phyloP scores from a whole-genome alignment of 306 rosid genomes.

The Medicago truncatula region MtrunA17r5.0-ANR NC_053049.1:49454001-49454500 shows the following conservation, averaged over 20 bases:
- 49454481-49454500: slow-evolving; percentile 60
- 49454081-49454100: neutral
- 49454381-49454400: slow-evolving; percentile 77
- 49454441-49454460: slow-evolving; percentile 69
- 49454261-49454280: slow-evolving; percentile 20
- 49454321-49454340: slow-evolving; percentile 84
- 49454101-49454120: neutral
- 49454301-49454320: slow-evolving; percentile 78
- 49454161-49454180: slow-evolving; percentile 22
- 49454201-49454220: slow-evolving; percentile 19
- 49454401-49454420: slow-evolving; percentile 73
- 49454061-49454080: neutral
- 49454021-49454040: slow-evolving; percentile 4
- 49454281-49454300: slow-evolving; percentile 9
- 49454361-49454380: slow-evolving; percentile 69
- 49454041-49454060: neutral
- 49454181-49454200: slow-evolving; percentile 15
- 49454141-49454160: slow-evolving; percentile 29
- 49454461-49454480: slow-evolving; percentile 56
- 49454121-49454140: slow-evolving; percentile 25
- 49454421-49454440: slow-evolving; percentile 76
- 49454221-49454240: slow-evolving; percentile 16
- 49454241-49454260: slow-evolving; percentile 21
- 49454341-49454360: slow-evolving; percentile 77
- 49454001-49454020: slow-evolving; percentile 6